phyloP scores from a whole-genome alignment of 192 early-diverging fungal species.

The Allomyces macrogynus region DNA sequence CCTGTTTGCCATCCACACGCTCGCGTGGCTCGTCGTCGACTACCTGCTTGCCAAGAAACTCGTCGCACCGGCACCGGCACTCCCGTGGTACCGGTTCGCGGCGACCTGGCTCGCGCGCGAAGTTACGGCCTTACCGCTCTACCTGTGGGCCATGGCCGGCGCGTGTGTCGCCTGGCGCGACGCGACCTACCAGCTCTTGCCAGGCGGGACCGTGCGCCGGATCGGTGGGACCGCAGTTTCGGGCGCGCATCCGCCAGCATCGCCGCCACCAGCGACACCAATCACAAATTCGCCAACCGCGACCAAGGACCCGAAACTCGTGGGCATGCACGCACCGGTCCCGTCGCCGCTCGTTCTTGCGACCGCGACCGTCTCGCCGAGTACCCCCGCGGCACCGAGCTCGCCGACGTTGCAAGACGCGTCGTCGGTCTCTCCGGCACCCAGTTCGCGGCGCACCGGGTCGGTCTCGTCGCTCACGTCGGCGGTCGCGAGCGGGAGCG shows the following conservation, averaged over 20 bases:
- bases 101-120: constrained; percentile 70
- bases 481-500: neutral
- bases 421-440: neutral
- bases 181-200: constrained; percentile 31
- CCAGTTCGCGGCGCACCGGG: neutral
- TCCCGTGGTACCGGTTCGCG: constrained; percentile 27
- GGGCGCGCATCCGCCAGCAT: neutral
- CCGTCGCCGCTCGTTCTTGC: no score
- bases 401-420: neutral
- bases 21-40: constrained; percentile 18
- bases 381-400: no score
- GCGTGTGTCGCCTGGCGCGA: constrained; percentile 77
- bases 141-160: constrained; percentile 56
- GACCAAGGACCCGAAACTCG: no score
- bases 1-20: constrained; percentile 6
- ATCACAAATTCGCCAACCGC: no score
- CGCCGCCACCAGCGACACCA: no score
- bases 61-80: constrained; percentile 3
- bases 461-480: no score
- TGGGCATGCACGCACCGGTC: no score
- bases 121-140: constrained; percentile 61
- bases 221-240: neutral
- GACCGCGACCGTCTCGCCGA: no score
- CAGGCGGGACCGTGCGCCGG: constrained; percentile 36
- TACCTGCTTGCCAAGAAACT: constrained; percentile 2